Conservation (phyloP, 371 early-diverging fungal species). For the Thermomucor indicae-seudaticae region DNA sequence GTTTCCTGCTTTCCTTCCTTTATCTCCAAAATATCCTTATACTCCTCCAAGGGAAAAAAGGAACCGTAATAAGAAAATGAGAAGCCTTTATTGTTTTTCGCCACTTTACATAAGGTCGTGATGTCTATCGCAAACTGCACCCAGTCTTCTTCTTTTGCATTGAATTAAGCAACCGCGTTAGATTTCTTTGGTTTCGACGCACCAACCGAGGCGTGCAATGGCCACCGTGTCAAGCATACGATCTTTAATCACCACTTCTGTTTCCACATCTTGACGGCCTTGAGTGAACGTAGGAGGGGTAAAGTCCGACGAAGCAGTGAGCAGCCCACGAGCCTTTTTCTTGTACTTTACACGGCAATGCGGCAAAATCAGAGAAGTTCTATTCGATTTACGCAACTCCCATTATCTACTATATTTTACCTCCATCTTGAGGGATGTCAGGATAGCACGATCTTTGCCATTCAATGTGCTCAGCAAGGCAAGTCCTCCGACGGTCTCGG, state of each 20-base stretch:
- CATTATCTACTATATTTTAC: conserved; percentile 21
- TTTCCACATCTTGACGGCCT: conserved; percentile 21
- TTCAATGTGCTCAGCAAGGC: conserved; percentile 42
- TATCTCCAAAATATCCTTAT: too few relatives aligned
- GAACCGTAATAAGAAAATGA: too few relatives aligned
- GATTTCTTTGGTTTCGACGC: conserved; percentile 24
- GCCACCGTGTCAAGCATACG: conserved; percentile 46
- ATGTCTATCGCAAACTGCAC: too few relatives aligned
- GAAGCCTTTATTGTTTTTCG: too few relatives aligned
- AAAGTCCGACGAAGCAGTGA: conserved; percentile 48
- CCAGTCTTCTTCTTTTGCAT: background rate
- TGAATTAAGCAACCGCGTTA: conserved; percentile 3
- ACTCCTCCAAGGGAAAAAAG: too few relatives aligned
- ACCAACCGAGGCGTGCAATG: conserved; percentile 33
- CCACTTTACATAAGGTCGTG: too few relatives aligned
- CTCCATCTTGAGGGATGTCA: conserved; percentile 48
- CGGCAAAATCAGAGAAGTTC: too few relatives aligned
- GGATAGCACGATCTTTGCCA: conserved; percentile 44
- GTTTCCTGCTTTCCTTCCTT: too few relatives aligned
- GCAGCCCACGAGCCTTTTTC: conserved; percentile 46
- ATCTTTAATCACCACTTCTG: conserved; percentile 45
- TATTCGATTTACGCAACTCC: too few relatives aligned
- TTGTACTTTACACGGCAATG: conserved; percentile 24
- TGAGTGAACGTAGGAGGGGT: conserved; percentile 9
- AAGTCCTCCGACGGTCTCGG: conserved; percentile 56